Evolutionary conservation across 2,329 filamentous ascomycete genomes (phyloP), one percentile per base, ranked within the genome.

Genomic region (Neonectria faginata): DNA sequence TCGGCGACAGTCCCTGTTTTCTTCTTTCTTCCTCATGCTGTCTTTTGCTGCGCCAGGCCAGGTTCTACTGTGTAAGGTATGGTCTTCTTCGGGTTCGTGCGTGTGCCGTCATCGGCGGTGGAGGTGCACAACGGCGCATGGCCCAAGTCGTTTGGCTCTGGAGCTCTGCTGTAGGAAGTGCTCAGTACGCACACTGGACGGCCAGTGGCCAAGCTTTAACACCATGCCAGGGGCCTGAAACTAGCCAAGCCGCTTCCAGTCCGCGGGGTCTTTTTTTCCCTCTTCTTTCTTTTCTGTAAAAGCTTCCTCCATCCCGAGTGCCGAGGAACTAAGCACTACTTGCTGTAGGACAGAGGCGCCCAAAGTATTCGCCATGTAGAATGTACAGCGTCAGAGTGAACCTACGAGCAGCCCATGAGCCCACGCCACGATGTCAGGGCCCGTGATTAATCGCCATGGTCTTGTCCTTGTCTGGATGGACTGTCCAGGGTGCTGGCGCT

Each of bases 61-160:
- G 20, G 29, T 29, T 29, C 8, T 25, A 25, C 25, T 25, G 25
- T 25, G 5, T 22, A 22, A 22, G 22, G 20, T 39, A 16, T 31
- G 20, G 10, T 36, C 42, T 27, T 57, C 6, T 39, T 29, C 10
- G 29, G 11, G 27, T 22, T 51, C 27, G 29, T 51, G 57, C 47
- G 55, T 61, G 54, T 62, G 66, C 68, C 68, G 68, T 67, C 66
- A 70, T 72, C 70, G 68, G 65, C 65, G 56, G 47, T 36, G 53
- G 59, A 29, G 45, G 45, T 22, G 44, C 22, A 25, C 42, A 8
- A 25, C 2, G 27, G 47, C 11, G 48, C 18, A 29, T 20, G 22
- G 31, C n/a, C 57, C 54, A 57, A 62, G 60, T 41, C 20, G 48
- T 59, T 58, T 61, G 44, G 62, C 45, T 58, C 57, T 12, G n/a